A percentile compares a stretch with the other conserved stretches of the same genome.
phyloP scores from a whole-genome alignment of 352 stramenopile species.

The Pythium folliculosum region DNA sequence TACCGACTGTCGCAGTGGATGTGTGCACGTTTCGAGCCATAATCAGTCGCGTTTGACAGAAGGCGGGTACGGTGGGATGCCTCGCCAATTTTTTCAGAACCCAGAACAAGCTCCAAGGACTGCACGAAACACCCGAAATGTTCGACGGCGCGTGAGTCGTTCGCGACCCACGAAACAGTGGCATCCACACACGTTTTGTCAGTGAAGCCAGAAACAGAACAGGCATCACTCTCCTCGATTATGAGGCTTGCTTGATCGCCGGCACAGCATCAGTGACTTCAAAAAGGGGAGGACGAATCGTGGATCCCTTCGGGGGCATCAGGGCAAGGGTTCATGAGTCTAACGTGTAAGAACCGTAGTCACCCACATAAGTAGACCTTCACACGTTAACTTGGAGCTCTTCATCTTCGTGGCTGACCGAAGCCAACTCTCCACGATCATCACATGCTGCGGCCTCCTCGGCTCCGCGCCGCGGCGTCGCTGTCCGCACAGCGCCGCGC shows the following conservation, averaged over 20 bases:
- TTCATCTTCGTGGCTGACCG: too few relatives aligned
- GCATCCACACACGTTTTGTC: not conserved
- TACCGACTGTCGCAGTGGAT: conserved; percentile 18
- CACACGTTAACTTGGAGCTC: too few relatives aligned
- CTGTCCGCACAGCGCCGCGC: not conserved
- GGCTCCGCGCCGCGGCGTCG: not conserved
- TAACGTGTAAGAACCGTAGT: too few relatives aligned
- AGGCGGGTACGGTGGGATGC: not conserved
- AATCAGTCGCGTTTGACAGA: conserved; percentile 11
- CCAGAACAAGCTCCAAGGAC: not conserved
- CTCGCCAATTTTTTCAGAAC: not conserved
- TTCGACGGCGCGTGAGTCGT: too few relatives aligned
- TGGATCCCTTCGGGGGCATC: too few relatives aligned
- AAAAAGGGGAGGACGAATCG: too few relatives aligned
- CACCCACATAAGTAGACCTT: too few relatives aligned
- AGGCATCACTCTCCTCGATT: not conserved
- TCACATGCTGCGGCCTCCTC: too few relatives aligned
- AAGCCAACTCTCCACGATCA: too few relatives aligned
- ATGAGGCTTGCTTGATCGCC: not conserved
- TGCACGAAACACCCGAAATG: not conserved
- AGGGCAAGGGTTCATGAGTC: too few relatives aligned
- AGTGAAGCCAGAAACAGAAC: not conserved
- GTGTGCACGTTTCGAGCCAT: conserved; percentile 1
- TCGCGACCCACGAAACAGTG: not conserved
- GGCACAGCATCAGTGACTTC: too few relatives aligned